Percentiles rank a stretch among this genome's conserved stretches.
Conservation (phyloP, 2,329 filamentous ascomycete genomes). For the Plectosphaerella sp. region DNA sequence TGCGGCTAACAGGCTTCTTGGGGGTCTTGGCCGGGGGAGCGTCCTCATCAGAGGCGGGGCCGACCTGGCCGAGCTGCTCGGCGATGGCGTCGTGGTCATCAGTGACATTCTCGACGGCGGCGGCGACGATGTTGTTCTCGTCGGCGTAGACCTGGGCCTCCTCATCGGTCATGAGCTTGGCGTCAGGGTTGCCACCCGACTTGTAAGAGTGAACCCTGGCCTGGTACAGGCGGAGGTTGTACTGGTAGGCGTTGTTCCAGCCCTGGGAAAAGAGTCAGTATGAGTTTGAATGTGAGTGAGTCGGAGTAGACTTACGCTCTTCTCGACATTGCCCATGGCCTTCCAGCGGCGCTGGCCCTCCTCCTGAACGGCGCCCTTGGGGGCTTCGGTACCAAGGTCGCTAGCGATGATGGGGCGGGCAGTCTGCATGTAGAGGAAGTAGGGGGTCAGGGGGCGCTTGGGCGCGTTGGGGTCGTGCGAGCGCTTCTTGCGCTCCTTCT, state of each 20-base stretch:
- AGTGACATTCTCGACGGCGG: conserved; percentile 30
- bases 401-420: conserved; percentile 77
- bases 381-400: conserved; percentile 69
- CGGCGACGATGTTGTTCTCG: conserved; percentile 39
- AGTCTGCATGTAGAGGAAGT: conserved; percentile 91
- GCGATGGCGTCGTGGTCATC: conserved; percentile 51
- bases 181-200: conserved; percentile 51
- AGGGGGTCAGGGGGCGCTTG: conserved; percentile 89
- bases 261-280: conserved; percentile 26
- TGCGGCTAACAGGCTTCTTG: conserved; percentile 50
- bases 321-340: conserved; percentile 69
- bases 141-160: conserved; percentile 60
- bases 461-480: conserved; percentile 88
- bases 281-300: not conserved
- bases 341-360: conserved; percentile 86
- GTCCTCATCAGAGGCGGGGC: conserved; percentile 34
- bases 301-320: conserved; percentile 40
- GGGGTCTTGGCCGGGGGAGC: conserved; percentile 49
- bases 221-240: conserved; percentile 63
- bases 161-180: conserved; percentile 57
- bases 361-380: conserved; percentile 81
- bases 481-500: conserved; percentile 88
- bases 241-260: conserved; percentile 65
- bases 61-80: conserved; percentile 50
- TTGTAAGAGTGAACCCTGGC: conserved; percentile 63